Conservation (phyloP, 2,329 filamentous ascomycete genomes). For the Pseudogymnoascus sp. region DNA sequence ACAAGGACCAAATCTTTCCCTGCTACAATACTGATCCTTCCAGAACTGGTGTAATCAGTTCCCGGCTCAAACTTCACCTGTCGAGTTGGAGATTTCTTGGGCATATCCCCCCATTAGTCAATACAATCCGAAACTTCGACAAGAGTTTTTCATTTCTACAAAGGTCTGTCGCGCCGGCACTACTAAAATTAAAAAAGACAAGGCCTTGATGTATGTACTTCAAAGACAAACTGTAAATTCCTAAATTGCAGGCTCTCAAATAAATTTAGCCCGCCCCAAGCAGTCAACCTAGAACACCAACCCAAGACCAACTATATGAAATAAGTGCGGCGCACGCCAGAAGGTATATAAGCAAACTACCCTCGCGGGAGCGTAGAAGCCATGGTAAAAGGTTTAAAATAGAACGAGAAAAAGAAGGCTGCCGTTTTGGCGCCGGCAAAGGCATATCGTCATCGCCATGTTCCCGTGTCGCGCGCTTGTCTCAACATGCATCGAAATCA, state of each 20-base stretch:
- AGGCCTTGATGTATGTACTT: background rate
- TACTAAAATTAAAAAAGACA: background rate
- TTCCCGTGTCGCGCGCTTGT: constrained; percentile 1
- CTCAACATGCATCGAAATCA: background rate
- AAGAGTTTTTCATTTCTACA: background rate
- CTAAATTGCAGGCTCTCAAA: background rate
- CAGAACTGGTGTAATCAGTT: background rate
- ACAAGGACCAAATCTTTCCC: background rate
- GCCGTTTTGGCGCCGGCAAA: background rate
- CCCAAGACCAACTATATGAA: constrained; percentile 3
- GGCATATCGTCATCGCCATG: constrained; percentile 2
- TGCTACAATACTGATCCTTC: background rate
- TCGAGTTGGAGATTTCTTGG: background rate
- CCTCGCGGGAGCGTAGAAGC: background rate
- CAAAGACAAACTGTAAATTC: background rate
- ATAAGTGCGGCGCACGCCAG: background rate
- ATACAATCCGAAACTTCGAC: background rate
- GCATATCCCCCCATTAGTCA: background rate
- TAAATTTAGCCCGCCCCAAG: background rate
- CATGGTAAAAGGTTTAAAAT: constrained; percentile 1
- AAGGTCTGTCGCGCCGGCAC: background rate
- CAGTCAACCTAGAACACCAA: background rate
- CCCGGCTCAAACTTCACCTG: background rate
- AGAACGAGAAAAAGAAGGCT: constrained; percentile 3
- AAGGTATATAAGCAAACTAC: constrained; percentile 4